Evolutionary conservation across 148 eudicot species (phyloP).

Genomic region (Mesembryanthemum crystallinum): DNA sequence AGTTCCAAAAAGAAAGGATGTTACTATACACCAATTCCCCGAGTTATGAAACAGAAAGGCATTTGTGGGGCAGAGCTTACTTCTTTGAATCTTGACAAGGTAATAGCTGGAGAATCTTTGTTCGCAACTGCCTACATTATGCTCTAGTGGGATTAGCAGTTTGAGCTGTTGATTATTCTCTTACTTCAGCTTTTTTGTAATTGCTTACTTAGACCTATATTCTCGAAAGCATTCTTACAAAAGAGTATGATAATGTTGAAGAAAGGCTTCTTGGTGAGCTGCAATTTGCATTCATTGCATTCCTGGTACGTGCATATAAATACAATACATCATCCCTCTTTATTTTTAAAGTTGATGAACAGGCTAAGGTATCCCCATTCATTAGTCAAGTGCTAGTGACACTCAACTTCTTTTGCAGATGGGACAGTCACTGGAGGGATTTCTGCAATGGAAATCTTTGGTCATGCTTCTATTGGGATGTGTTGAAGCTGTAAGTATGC

Average conservation of each 20-base stretch:
- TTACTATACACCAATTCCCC: conserved; percentile 79
- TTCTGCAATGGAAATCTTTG: conserved; percentile 89
- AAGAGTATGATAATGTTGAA: conserved; percentile 71
- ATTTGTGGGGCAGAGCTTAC: conserved; percentile 70
- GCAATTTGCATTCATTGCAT: conserved; percentile 86
- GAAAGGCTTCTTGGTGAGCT: conserved; percentile 87
- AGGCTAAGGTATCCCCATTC: neutral
- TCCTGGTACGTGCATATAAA: conserved; percentile 54
- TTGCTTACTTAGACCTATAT: conserved; percentile 50
- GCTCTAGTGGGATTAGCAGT: neutral
- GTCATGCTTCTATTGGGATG: conserved; percentile 86
- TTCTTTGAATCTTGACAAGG: conserved; percentile 90
- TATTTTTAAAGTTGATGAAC: neutral
- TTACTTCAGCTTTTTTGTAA: neutral
- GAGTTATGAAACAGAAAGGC: conserved; percentile 77
- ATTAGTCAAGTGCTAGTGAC: neutral
- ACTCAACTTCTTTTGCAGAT: conserved; percentile 47
- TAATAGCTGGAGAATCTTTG: conserved; percentile 21
- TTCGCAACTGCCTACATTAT: neutral
- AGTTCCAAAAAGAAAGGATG: conserved; percentile 56
- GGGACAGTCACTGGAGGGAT: conserved; percentile 99
- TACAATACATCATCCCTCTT: neutral
- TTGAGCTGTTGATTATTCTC: neutral
- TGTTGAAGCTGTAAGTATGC: conserved; percentile 76
- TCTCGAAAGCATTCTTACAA: conserved; percentile 60